A percentile compares a stretch with the other conserved stretches of the same genome.
Evolutionary conservation across 768 basidiomycete species (phyloP).

Genomic region (Kwoniella bestiolae): DNA sequence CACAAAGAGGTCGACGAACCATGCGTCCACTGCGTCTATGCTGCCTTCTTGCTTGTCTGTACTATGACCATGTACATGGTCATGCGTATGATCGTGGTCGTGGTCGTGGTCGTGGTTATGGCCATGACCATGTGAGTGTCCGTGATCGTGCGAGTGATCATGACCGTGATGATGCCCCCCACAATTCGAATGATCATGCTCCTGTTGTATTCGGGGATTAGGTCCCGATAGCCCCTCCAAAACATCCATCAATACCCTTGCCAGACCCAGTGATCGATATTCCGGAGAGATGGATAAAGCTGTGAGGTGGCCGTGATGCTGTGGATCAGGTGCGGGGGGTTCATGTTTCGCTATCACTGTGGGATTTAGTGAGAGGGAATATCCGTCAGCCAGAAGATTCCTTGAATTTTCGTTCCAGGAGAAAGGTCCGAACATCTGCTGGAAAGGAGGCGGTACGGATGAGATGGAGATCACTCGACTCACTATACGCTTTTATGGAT

Average conservation of each 20-base stretch:
- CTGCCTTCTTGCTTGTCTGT: neutral
- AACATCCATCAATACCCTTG: conserved; percentile 79
- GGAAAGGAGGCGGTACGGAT: neutral
- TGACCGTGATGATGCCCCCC: conserved; percentile 1
- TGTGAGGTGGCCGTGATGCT: conserved; percentile 78
- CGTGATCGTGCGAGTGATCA: neutral
- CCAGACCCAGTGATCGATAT: conserved; percentile 85
- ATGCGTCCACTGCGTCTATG: conserved; percentile 60
- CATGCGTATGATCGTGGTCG: neutral
- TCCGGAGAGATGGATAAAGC: conserved; percentile 92
- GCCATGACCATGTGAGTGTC: conserved; percentile 2
- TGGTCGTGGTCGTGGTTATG: neutral
- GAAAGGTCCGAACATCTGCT: neutral
- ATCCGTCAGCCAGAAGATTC: neutral
- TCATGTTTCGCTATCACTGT: conserved; percentile 88
- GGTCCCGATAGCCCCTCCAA: conserved; percentile 70
- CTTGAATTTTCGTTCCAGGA: too few species aligned
- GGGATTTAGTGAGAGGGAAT: neutral
- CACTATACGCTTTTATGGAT: conserved; percentile 91
- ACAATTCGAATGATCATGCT: conserved; percentile 9
- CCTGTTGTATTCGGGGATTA: neutral
- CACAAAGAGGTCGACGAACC: conserved; percentile 95
- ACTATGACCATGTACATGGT: neutral
- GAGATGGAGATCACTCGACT: conserved; percentile 42
- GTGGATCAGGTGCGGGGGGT: conserved; percentile 46